Percentiles rank a stretch among this genome's conserved stretches.
Evolutionary conservation across 495 filamentous ascomycete species (phyloP).

Genomic region (Lasiosphaeria miniovina): DNA sequence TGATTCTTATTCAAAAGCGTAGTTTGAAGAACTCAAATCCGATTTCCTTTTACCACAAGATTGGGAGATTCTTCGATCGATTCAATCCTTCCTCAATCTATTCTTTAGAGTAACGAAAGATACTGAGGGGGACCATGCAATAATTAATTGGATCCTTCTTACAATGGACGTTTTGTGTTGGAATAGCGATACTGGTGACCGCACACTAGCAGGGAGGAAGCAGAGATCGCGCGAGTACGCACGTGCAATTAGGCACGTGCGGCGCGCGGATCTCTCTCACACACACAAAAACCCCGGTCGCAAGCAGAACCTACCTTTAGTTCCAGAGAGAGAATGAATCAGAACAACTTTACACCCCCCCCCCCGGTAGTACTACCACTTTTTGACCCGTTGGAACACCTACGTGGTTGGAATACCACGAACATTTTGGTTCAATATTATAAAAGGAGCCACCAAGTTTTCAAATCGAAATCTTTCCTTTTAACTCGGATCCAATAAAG

Average conservation of each 20-base stretch:
- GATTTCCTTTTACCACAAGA: constrained; percentile 3
- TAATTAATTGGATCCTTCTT: not conserved
- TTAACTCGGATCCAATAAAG: constrained; percentile 3
- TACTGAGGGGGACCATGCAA: constrained; percentile 3
- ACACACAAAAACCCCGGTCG: no score
- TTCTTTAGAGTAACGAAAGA: constrained; percentile 4
- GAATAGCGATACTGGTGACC: no score
- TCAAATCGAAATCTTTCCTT: not conserved
- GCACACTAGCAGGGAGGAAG: no score
- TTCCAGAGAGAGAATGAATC: no score
- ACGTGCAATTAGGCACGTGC: no score
- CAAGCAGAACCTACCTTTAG: no score
- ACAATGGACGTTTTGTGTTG: constrained; percentile 3
- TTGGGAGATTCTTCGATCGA: constrained; percentile 1
- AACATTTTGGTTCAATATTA: constrained; percentile 5
- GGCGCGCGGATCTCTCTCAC: no score
- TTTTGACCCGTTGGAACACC: no score
- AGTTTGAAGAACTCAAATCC: not conserved
- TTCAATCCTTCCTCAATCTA: constrained; percentile 1
- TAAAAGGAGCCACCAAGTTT: not conserved
- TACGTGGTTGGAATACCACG: no score
- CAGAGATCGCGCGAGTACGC: no score
- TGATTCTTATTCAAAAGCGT: constrained; percentile 1
- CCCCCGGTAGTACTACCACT: no score
- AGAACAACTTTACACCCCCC: no score